Conservation (phyloP, 176 grass and related monocot genomes). For the Oryza punctata region DNA sequence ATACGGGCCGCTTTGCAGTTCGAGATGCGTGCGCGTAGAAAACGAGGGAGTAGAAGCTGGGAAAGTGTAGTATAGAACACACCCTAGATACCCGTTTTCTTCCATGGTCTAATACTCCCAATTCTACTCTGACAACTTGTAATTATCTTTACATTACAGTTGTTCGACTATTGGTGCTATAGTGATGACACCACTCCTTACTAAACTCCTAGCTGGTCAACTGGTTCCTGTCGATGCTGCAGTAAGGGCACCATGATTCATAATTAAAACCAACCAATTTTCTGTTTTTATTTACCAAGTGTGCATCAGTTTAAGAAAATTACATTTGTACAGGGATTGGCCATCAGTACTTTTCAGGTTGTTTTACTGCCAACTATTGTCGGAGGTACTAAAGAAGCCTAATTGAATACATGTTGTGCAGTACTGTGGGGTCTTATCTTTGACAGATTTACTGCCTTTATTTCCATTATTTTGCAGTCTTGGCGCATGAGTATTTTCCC, state of each 20-base stretch:
- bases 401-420: slow-evolving; percentile 25
- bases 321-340: slow-evolving; percentile 68
- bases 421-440: slow-evolving; percentile 10
- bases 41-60: too few relatives aligned
- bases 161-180: slow-evolving; percentile 98
- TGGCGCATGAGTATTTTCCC: slow-evolving; percentile 87
- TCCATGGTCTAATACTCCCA: slow-evolving; percentile 24
- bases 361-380: slow-evolving; percentile 85
- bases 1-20: too few relatives aligned
- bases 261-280: neutral
- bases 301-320: neutral
- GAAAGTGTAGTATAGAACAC: too few relatives aligned
- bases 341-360: slow-evolving; percentile 98
- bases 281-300: slow-evolving; percentile 23
- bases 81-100: neutral
- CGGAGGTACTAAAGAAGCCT: slow-evolving; percentile 61
- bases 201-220: slow-evolving; percentile 89
- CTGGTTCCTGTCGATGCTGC: slow-evolving; percentile 94
- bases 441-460: slow-evolving; percentile 19
- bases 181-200: slow-evolving; percentile 94
- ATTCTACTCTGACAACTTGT: slow-evolving; percentile 24
- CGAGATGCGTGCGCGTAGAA: too few relatives aligned
- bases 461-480: slow-evolving; percentile 59
- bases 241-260: slow-evolving; percentile 55
- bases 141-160: slow-evolving; percentile 46